Base-by-base conservation (phyloP, 768 basidiomycete genomes). In the Phylloporus arenicola region DNA sequence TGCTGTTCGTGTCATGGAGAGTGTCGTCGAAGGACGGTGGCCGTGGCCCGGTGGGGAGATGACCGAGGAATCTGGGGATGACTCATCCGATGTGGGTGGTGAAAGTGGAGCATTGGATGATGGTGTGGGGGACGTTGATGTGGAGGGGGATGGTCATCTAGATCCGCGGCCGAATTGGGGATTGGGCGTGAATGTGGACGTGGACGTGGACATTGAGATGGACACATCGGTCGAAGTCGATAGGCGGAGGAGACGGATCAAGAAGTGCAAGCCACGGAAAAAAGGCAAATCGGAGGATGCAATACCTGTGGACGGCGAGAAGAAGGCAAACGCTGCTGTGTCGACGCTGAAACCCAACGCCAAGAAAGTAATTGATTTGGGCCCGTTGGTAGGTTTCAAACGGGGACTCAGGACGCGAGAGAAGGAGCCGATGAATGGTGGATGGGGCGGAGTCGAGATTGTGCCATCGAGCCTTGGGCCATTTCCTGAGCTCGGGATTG, bases 351-450 rank as follows among this genome's bases (percentile, higher is more conserved):
- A 42, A 22, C 22, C 38, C 8, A 51, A 17, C 22, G 16, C 17
- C 11, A 52, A 47, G 39, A 48, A 56, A 13, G 14, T 25, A 6
- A 54, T 75, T 0, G 78, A 86, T 61, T 59, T 87, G 1, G 86
- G 86, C 13, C 86, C 86, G 6, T 67, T 88, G 25, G 68, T 88
- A 0, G 86, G 83, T 13, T 58, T 63, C 22, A 69, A 77, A 53
- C 68, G 86, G 4, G 84, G 86, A 3, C 84, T 87, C 54, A 69
- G 73, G 58, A 83, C 85, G 19, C 65, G 75, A 40, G 85, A 85
- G 63, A 70, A 72, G 56, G 69, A 76, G 2, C 78, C 78, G 7
- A 71, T 70, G 48, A 76, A 75, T 37, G 82, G 85, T 1, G 85
- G 86, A 4, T 74, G 86, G 68, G 74, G 77, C 19, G 83, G 83